Percentiles rank a stretch among this genome's conserved stretches.
These are phyloP conservation scores for Plicaturopsis crispa DNA, from an alignment of 768 basidiomycete genomes.

Conservation along the genomic window DNA sequence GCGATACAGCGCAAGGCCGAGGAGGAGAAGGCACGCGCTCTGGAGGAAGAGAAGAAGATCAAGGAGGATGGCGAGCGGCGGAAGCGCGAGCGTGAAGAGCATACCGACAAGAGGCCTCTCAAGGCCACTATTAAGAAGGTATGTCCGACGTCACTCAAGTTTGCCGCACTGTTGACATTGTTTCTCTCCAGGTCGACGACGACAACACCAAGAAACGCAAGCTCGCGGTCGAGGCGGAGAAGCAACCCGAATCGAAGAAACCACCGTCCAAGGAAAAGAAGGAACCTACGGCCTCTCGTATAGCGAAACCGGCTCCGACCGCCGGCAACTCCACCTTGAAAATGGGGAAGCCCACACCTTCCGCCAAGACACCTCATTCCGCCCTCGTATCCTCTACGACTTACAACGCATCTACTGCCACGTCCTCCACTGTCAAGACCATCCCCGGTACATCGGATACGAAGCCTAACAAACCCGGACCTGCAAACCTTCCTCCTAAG, in stretches of 20 bases:
- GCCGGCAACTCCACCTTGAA: slow-evolving; percentile 1
- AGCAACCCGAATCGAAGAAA: slow-evolving; percentile 51
- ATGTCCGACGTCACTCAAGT: slow-evolving; percentile 3
- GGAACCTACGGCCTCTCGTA: slow-evolving; percentile 20
- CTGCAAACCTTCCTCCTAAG: slow-evolving; percentile 26
- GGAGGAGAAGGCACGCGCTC: slow-evolving; percentile 56
- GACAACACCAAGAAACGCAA: slow-evolving; percentile 70
- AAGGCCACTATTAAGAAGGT: slow-evolving; percentile 58
- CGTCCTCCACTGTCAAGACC: slow-evolving; percentile 20
- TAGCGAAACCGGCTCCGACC: slow-evolving; percentile 18
- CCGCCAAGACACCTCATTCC: slow-evolving; percentile 27
- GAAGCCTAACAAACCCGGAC: slow-evolving; percentile 24
- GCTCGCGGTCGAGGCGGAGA: slow-evolving; percentile 40
- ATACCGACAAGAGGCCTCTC: slow-evolving; percentile 59
- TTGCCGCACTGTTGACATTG: slow-evolving; percentile 2
- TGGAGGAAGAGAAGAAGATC: slow-evolving; percentile 63
- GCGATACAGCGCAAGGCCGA: slow-evolving; percentile 70
- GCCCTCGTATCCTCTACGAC: slow-evolving; percentile 29
- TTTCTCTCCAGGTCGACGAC: slow-evolving; percentile 42
- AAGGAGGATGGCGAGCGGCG: slow-evolving; percentile 71
- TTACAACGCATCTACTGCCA: slow-evolving; percentile 26
- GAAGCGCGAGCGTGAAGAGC: slow-evolving; percentile 78
- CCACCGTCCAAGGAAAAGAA: slow-evolving; percentile 49
- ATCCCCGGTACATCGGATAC: slow-evolving; percentile 7
- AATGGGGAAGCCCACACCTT: slow-evolving; percentile 4